Conservation (phyloP, 1,284 basidiomycete genomes). For the Gymnopus androsaceus region DNA sequence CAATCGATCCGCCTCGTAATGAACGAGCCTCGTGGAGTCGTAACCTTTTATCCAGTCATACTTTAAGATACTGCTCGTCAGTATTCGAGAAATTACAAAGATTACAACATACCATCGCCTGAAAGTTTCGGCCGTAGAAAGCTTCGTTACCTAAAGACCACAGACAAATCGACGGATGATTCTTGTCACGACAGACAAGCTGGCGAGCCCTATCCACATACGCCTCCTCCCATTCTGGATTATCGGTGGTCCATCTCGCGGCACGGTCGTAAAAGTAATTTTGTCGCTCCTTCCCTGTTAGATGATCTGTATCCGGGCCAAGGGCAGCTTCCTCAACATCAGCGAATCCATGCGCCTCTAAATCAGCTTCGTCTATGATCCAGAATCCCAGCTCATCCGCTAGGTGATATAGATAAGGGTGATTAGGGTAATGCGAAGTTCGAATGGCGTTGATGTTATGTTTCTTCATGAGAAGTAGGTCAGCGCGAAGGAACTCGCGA, state of each 20-base stretch:
- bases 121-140: slow-evolving; percentile 16
- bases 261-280: slow-evolving; percentile 13
- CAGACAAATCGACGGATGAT: slow-evolving; percentile 13
- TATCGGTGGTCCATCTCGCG: slow-evolving; percentile 16
- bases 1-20: slow-evolving; percentile 15
- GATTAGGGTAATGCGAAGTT: slow-evolving; percentile 16
- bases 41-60: slow-evolving; percentile 14
- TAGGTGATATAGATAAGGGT: slow-evolving; percentile 13
- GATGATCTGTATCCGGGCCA: slow-evolving; percentile 5
- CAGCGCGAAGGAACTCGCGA: slow-evolving; percentile 13
- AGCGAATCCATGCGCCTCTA: slow-evolving; percentile 17
- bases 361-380: slow-evolving; percentile 18
- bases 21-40: slow-evolving; percentile 13
- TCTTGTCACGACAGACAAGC: slow-evolving; percentile 15
- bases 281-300: slow-evolving; percentile 12
- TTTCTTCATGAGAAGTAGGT: slow-evolving; percentile 16
- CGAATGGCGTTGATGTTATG: slow-evolving; percentile 18
- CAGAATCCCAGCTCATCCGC: slow-evolving; percentile 17
- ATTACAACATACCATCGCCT: slow-evolving; percentile 11
- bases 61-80: background rate
- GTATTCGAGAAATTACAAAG: background rate
- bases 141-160: slow-evolving; percentile 18
- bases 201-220: slow-evolving; percentile 17
- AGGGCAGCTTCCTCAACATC: slow-evolving; percentile 14
- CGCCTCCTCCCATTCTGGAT: slow-evolving; percentile 18